Base-by-base conservation (phyloP, 306 rosid species). In the Prosopis cineraria region DNA sequence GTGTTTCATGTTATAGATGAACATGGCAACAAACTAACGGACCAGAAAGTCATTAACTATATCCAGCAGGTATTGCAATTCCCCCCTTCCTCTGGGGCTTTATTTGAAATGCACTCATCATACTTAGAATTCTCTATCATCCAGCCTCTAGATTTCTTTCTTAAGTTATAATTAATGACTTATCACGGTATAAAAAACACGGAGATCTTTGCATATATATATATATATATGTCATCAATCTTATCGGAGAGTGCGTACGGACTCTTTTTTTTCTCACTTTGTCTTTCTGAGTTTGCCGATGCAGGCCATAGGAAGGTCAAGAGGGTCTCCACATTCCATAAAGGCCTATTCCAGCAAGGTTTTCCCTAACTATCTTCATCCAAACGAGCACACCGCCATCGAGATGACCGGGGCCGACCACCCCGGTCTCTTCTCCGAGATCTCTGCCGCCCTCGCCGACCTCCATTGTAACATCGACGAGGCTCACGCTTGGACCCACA, bases 401-500 rank as follows among this genome's bases (percentile, higher is more conserved):
- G 94, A 89, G 74, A 81, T 91, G 85, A 86, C 70, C n/a, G 90
- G 85, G 1, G 75, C 85, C 3, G 94, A 88, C 67, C 80, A 83
- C 4, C 97, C 92, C 0, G 94, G 94, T 43, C 75, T 91, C 2
- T 84, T 91, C 10, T 91, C 94, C 0, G 97, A 91, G 86, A 88
- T 89, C 65, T 85, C 91, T 0, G 92, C 92, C 0, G 88, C 94
- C 60, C 29, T 91, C 1, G 85, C 83, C 1, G 91, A 87, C 66
- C 94, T 91, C 47, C 91, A 79, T 16, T 91, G 94, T 77, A 89
- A 90, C 82, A 43, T 89, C 1, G 89, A 86, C 0, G 88, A 91
- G 59, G 97, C 87, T 22, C 94, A 91, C 53, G 84, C 89, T 4
- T 91, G 97, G 97, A 91, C 88, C 44, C 97, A 91, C 73, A 91